Conservation (phyloP, 2,329 filamentous ascomycete genomes). For the Nemania bipapillata region DNA sequence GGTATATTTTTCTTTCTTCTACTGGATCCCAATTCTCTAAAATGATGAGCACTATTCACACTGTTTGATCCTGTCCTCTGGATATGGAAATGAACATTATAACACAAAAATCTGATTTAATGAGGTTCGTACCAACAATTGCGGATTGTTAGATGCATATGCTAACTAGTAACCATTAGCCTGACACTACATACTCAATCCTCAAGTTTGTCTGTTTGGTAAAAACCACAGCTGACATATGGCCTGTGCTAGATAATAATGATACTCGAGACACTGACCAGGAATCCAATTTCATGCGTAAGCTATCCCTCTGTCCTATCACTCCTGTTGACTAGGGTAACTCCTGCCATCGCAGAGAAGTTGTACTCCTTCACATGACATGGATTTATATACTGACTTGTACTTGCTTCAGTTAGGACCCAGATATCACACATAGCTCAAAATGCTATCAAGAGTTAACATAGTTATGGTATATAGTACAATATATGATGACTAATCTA, state of each 20-base stretch:
- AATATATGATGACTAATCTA: not conserved
- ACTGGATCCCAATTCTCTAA: slow-evolving; percentile 30
- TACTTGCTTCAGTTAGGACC: not conserved
- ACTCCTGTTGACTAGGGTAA: too few relatives aligned
- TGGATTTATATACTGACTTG: not conserved
- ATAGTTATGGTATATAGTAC: not conserved
- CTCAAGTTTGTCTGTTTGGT: slow-evolving; percentile 10
- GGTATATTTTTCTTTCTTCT: slow-evolving; percentile 39
- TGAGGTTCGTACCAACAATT: slow-evolving; percentile 47
- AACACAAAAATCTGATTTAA: slow-evolving; percentile 53
- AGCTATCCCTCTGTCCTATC: slow-evolving; percentile 7
- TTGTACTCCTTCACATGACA: too few relatives aligned
- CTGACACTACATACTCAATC: slow-evolving; percentile 43
- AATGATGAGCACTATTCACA: slow-evolving; percentile 56
- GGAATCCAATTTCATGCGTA: slow-evolving; percentile 20
- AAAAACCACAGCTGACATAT: slow-evolving; percentile 25
- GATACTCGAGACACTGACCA: not conserved
- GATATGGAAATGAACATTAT: slow-evolving; percentile 53
- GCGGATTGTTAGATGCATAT: too few relatives aligned
- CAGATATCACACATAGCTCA: not conserved
- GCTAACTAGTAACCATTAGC: slow-evolving; percentile 44
- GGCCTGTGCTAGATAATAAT: slow-evolving; percentile 37
- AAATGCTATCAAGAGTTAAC: too few relatives aligned
- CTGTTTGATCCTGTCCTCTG: slow-evolving; percentile 54
- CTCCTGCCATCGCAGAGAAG: too few relatives aligned